Percentiles rank a stretch among this genome's conserved stretches.
phyloP scores from a whole-genome alignment of 2,329 filamentous ascomycete genomes.

The Monascus ruber region DNA sequence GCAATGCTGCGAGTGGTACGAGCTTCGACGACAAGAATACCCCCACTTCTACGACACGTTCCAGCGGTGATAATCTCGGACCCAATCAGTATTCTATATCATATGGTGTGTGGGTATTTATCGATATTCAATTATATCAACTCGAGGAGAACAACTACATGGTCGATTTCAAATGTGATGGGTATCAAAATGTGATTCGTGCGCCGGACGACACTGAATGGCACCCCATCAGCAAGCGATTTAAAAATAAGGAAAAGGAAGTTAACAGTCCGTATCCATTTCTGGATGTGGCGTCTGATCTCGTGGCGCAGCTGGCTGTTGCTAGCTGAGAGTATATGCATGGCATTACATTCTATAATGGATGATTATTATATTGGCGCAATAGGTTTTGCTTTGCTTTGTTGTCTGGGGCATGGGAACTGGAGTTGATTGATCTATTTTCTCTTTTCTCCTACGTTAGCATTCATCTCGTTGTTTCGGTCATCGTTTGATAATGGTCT shows the following conservation, averaged over 20 bases:
- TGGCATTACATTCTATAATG: too few relatives aligned
- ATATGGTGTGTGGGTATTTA: constrained; percentile 77
- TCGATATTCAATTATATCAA: constrained; percentile 92
- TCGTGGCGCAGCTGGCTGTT: constrained; percentile 88
- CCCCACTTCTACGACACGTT: constrained; percentile 2
- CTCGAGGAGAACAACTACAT: constrained; percentile 89
- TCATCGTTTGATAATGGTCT: too few relatives aligned
- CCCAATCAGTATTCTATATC: constrained; percentile 27
- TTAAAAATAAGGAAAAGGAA: constrained; percentile 72
- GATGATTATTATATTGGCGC: constrained; percentile 1
- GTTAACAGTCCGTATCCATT: constrained; percentile 93
- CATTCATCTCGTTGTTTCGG: too few relatives aligned
- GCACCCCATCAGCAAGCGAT: constrained; percentile 38
- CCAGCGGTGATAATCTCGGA: neutral
- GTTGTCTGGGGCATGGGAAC: too few relatives aligned
- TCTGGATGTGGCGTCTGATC: constrained; percentile 78
- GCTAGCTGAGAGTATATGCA: constrained; percentile 41
- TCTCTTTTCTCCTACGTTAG: too few relatives aligned
- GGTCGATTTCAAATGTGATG: constrained; percentile 96
- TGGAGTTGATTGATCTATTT: too few relatives aligned
- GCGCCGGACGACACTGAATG: constrained; percentile 32
- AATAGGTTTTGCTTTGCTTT: constrained; percentile 2
- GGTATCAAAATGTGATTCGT: constrained; percentile 79
- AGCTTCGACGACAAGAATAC: constrained; percentile 23
- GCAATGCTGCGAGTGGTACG: constrained; percentile 22